A percentile compares a stretch with the other conserved stretches of the same genome.
phyloP scores from a whole-genome alignment of 225 moss, liverwort and hornwort genomes.

The Pleurozium schreberi region DNA sequence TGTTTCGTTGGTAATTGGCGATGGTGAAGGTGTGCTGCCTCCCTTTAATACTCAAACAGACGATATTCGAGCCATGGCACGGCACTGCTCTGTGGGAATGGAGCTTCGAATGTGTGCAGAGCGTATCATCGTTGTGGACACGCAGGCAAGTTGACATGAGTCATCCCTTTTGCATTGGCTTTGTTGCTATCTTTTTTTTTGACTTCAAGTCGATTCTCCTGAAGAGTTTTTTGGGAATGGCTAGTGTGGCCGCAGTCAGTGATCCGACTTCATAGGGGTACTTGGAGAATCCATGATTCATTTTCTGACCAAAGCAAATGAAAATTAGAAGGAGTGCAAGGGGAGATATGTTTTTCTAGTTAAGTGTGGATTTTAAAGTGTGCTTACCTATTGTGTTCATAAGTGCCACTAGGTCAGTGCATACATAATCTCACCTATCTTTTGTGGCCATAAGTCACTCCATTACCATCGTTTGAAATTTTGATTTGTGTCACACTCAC shows the following conservation, averaged over 20 bases:
- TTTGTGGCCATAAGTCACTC: neutral
- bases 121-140: constrained; percentile 83
- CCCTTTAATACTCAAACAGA: constrained; percentile 76
- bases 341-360: neutral
- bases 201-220: neutral
- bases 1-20: neutral
- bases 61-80: constrained; percentile 66
- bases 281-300: neutral
- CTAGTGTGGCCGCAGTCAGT: neutral
- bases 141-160: constrained; percentile 40
- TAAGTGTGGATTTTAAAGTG: neutral
- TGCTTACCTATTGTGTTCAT: neutral
- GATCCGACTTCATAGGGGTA: neutral
- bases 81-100: constrained; percentile 86
- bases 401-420: neutral
- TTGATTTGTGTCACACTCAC: neutral
- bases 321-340: neutral
- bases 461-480: neutral
- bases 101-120: constrained; percentile 86
- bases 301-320: neutral
- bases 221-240: neutral
- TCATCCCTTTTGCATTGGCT: neutral
- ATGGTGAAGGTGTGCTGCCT: constrained; percentile 56
- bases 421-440: neutral
- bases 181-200: neutral